phyloP scores from a whole-genome alignment of 75 land plant species.

The Adiantum capillusveneris region DNA sequence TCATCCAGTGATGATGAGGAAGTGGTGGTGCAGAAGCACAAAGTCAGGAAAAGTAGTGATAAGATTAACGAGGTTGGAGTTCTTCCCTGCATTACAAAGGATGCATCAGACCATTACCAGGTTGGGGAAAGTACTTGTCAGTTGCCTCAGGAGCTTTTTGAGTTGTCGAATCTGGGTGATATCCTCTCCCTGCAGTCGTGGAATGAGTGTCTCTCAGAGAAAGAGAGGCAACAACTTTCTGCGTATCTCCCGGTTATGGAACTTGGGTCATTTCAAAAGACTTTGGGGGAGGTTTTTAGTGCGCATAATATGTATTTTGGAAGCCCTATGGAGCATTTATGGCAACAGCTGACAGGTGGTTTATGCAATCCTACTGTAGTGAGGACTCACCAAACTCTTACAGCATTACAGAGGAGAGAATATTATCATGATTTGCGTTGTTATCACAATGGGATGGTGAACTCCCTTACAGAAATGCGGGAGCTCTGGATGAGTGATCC shows the following conservation, averaged over 20 bases:
- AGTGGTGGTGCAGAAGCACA: no score
- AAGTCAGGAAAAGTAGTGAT: no score
- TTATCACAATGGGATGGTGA: conserved; percentile 33
- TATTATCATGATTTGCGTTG: conserved; percentile 21
- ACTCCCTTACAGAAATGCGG: conserved; percentile 25
- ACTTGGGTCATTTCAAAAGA: conserved; percentile 11
- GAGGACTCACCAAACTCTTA: no score
- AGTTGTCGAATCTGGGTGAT: conserved; percentile 15
- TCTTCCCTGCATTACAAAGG: no score
- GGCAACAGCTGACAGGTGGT: conserved; percentile 21
- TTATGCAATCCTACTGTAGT: background rate
- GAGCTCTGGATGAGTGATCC: conserved; percentile 25
- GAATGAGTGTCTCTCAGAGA: conserved; percentile 28
- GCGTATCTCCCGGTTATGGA: conserved; percentile 16
- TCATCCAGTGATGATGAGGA: no score
- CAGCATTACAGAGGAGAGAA: conserved; percentile 13
- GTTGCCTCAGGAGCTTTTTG: conserved; percentile 24
- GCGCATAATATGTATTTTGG: conserved; percentile 27
- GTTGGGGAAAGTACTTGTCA: conserved; percentile 18
- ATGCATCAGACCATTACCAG: background rate
- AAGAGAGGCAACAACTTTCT: conserved; percentile 23
- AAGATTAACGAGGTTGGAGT: no score
- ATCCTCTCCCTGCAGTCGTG: conserved; percentile 25
- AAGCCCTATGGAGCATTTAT: conserved; percentile 18
- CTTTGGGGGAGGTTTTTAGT: conserved; percentile 17